Evolutionary conservation across 805 yeast species (phyloP), one percentile per base, ranked within the genome.

Genomic region (Metschnikowia rubicola): DNA sequence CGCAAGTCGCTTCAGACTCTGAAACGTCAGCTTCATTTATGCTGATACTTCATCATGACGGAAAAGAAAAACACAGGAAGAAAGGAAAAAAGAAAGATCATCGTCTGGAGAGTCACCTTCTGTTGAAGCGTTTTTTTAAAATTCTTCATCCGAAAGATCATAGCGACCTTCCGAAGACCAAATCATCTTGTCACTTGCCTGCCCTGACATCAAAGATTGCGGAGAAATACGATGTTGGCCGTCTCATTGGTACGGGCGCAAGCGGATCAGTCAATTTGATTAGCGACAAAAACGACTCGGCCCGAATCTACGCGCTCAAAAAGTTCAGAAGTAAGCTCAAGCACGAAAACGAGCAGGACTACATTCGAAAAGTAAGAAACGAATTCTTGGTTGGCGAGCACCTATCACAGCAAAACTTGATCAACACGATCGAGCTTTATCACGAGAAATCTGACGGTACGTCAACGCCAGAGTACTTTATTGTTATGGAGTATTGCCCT

Each of bases 401-500:
- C 5, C 68, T 91, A 51, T 52, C 49, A 11, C 96, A 92, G 61
- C 81, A 81, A 51, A 91, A 91, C 65, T 74, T 91, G 46, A 83
- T 91, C 54, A 84, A 83, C 56, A 90, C 96, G 4, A 69, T 83
- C 43, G 97, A 91, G 59, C 76, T 91, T 63, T 70, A 91, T 51
- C 79, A 82, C 56, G 96, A 89, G 41, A 35, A 38, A n/a, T 34
- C 35, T 11, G 41, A 35, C 13, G 28, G 35, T 17, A 17, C 39
- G 8, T 33, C 45, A 13, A 35, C 54, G 6, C 50, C 62, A 2
- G 74, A 71, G 41, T 71, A 79, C 60, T 78, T 79, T 47, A 87
- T 92, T 52, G 86, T 92, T 32, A 91, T 94, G 96, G 97, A 92
- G 62, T 92, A 85, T 64, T 87, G 95, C 46, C 92, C 89, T 2